Conservation (phyloP, 2,329 filamentous ascomycete genomes). For the Aureobasidium musti region DNA sequence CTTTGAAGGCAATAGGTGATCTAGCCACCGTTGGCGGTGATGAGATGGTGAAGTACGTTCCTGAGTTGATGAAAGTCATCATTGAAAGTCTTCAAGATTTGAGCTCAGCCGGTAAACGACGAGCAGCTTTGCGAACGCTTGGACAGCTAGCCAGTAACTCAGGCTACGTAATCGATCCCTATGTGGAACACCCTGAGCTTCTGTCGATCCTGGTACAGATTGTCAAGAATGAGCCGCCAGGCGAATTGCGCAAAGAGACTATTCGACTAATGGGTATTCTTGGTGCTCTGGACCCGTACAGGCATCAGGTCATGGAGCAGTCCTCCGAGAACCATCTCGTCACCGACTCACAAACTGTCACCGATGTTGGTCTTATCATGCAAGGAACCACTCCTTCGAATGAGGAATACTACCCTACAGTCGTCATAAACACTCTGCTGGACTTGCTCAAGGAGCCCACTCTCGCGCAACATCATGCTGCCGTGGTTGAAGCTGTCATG, state of each 20-base stretch:
- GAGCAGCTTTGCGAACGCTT: constrained; percentile 85
- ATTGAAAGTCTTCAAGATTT: constrained; percentile 93
- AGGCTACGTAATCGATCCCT: constrained; percentile 96
- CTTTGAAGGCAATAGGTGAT: constrained; percentile 93
- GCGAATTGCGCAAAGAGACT: constrained; percentile 83
- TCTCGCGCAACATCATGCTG: constrained; percentile 84
- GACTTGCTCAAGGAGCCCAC: constrained; percentile 90
- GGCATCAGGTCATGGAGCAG: constrained; percentile 89
- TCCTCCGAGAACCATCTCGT: constrained; percentile 77
- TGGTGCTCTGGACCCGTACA: constrained; percentile 92
- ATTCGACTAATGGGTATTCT: constrained; percentile 96
- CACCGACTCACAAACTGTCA: constrained; percentile 68
- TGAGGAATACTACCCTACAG: constrained; percentile 97
- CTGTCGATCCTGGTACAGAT: constrained; percentile 92
- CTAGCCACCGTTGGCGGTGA: constrained; percentile 91
- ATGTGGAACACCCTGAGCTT: constrained; percentile 90
- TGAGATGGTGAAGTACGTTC: constrained; percentile 90
- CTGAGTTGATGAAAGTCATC: constrained; percentile 90
- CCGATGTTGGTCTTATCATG: constrained; percentile 98
- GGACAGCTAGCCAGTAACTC: constrained; percentile 94
- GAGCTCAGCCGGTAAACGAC: constrained; percentile 83
- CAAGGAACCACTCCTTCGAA: constrained; percentile 92
- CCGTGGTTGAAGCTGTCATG: constrained; percentile 97
- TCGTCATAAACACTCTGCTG: constrained; percentile 94
- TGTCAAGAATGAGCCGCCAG: constrained; percentile 87